Conservation (phyloP, 2,329 filamentous ascomycete species). For the Coniochaeta sp. region DNA sequence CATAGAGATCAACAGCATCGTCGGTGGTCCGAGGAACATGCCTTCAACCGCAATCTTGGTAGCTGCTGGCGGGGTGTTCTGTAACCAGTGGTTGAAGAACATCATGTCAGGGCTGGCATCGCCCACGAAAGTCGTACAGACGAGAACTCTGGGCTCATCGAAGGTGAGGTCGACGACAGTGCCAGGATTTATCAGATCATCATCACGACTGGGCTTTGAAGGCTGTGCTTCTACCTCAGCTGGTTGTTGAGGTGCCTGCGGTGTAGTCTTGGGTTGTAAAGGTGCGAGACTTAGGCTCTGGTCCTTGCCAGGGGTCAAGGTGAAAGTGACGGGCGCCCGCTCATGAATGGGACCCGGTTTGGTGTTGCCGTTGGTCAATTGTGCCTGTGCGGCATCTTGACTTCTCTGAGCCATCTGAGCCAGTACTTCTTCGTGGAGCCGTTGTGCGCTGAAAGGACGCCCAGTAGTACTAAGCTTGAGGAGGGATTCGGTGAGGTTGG, state of each 20-base stretch:
- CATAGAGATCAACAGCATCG: conserved; percentile 61
- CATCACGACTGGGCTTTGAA: conserved; percentile 23
- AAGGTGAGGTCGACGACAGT: conserved; percentile 50
- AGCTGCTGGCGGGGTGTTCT: conserved; percentile 47
- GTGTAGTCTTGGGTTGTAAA: conserved; percentile 26
- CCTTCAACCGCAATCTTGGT: conserved; percentile 57
- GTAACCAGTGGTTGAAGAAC: conserved; percentile 60
- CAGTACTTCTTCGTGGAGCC: conserved; percentile 49
- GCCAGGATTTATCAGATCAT: conserved; percentile 37
- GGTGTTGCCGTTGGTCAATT: conserved; percentile 37
- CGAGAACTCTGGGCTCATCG: conserved; percentile 55
- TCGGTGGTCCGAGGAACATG: conserved; percentile 61
- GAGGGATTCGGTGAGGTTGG: conserved; percentile 48
- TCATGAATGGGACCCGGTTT: conserved; percentile 27
- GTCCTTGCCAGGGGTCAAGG: conserved; percentile 45
- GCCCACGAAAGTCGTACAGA: conserved; percentile 60
- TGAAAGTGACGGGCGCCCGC: conserved; percentile 44
- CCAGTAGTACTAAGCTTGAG: conserved; percentile 41
- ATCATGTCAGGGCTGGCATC: conserved; percentile 60
- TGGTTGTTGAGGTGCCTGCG: conserved; percentile 20
- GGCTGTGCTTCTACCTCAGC: conserved; percentile 19
- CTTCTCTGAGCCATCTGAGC: conserved; percentile 33
- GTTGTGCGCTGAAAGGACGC: conserved; percentile 49
- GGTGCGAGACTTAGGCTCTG: conserved; percentile 48
- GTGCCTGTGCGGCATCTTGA: conserved; percentile 33